Evolutionary conservation across 139 green algal genomes (phyloP).

Genomic region (Tetradesmus lagerheimii): DNA sequence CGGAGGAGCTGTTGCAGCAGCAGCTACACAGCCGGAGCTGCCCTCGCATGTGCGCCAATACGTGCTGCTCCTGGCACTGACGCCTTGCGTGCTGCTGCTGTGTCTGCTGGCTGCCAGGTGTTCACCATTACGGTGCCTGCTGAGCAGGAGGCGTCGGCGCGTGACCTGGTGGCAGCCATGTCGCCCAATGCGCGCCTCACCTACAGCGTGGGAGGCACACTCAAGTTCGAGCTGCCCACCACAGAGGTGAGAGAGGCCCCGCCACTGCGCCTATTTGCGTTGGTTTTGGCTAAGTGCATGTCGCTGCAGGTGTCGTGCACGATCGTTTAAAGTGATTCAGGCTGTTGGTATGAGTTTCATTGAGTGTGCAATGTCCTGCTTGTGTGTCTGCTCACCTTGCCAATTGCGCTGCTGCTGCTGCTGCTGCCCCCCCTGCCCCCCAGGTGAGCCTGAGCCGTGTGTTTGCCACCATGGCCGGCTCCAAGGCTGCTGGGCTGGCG

Average conservation of each 20-base stretch:
- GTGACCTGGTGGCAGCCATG: conserved; percentile 62
- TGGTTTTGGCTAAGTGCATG: no score
- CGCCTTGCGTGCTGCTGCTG: background rate
- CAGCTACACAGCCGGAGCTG: no score
- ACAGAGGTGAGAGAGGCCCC: conserved; percentile 33
- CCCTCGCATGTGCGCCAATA: no score
- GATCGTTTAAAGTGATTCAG: no score
- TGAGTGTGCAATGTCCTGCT: no score
- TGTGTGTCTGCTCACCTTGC: background rate
- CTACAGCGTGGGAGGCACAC: conserved; percentile 73
- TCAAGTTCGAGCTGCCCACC: conserved; percentile 79
- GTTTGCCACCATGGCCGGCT: conserved; percentile 75
- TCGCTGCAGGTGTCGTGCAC: no score
- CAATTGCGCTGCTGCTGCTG: background rate
- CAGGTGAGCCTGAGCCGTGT: conserved; percentile 65
- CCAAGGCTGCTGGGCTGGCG: conserved; percentile 7
- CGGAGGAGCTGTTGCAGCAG: no score
- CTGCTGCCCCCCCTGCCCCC: background rate
- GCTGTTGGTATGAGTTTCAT: no score
- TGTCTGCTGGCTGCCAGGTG: conserved; percentile 49
- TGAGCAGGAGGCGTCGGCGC: conserved; percentile 62
- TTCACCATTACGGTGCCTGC: conserved; percentile 85
- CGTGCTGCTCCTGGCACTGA: no score
- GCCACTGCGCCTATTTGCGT: no score
- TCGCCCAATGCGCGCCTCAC: conserved; percentile 68